Percentiles rank a stretch among this genome's conserved stretches.
Evolutionary conservation across 306 rosid genomes (phyloP).

Genomic region (Styphnolobium japonicum): DNA sequence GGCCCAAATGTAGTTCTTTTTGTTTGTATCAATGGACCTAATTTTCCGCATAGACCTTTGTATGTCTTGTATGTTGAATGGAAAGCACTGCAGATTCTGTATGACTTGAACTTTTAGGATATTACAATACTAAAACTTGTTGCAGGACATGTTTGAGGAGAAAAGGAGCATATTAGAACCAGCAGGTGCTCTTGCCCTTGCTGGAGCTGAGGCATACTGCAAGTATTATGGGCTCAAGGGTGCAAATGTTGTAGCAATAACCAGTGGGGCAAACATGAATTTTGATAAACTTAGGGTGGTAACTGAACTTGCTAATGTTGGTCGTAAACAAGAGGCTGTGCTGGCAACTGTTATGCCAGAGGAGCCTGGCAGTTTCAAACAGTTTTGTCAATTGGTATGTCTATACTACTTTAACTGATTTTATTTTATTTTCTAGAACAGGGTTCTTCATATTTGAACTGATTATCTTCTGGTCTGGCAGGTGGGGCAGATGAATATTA

Average conservation of each 20-base stretch:
- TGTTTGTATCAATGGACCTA: neutral
- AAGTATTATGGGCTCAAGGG: constrained; percentile 85
- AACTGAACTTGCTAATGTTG: constrained; percentile 95
- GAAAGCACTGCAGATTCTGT: neutral
- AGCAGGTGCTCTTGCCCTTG: constrained; percentile 96
- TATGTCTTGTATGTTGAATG: neutral
- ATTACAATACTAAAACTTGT: constrained; percentile 22
- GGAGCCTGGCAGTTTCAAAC: constrained; percentile 87
- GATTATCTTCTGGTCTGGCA: constrained; percentile 30
- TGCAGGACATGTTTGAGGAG: constrained; percentile 98
- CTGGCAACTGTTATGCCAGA: constrained; percentile 75
- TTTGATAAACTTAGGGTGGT: constrained; percentile 86
- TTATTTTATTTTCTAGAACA: neutral
- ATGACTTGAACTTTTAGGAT: neutral
- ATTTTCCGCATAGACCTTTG: neutral
- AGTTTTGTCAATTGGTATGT: constrained; percentile 75
- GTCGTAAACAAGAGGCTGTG: constrained; percentile 90
- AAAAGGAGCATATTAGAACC: constrained; percentile 94
- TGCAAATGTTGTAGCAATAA: constrained; percentile 73
- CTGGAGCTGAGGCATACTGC: constrained; percentile 99
- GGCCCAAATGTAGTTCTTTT: neutral
- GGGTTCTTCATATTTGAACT: constrained; percentile 13
- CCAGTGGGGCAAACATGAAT: constrained; percentile 99
- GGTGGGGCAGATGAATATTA: constrained; percentile 85
- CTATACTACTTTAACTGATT: neutral